Base-by-base conservation (phyloP, 805 yeast genomes). In the Vanderwaltozyma polyspora region DNA sequence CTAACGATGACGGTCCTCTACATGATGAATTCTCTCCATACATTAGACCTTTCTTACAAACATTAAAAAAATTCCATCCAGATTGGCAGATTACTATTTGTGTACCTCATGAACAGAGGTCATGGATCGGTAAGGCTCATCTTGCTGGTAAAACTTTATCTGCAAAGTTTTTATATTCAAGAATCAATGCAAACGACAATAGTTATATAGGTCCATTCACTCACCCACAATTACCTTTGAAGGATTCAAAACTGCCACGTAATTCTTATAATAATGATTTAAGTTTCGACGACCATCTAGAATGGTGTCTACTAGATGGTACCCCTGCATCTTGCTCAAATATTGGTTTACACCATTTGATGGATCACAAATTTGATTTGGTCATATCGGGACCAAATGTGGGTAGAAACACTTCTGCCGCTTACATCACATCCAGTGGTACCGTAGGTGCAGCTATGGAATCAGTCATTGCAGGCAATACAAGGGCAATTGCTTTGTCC, bases 101-200 rank as follows among this genome's bases (percentile, higher is more conserved):
- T 19, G 79, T 91, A 3, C 98, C 98, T 10, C 61, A 66, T 40
- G 70, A 76, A 34, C 94, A 84, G 46, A 62, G 91, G 46, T 87
- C 96, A 11, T 91, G 98, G 98, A 89, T 86, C 37, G 95, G 95
- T 25, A 91, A 91, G 57, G 97, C 98, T 5, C 96, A 87, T 63
- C 76, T 91, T 49, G 93, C 93, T 0, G 89, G 85, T 6, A 68
- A 71, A 42, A 69, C 73, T 19, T 62, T 80, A 27, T 60, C 72
- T 2, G 72, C 80, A 1, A 64, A 72, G 2, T 82, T 74, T 51
- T 64, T 79, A n/a, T 82, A 82, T 48, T 52, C 60, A 6, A 40
- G 46, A 13, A 69, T 81, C 14, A 66, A 72, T 1, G 55, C 64
- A 12, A 52, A 59, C 14, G 76, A 67, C 38, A 74, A 68, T 52